A percentile compares a stretch with the other conserved stretches of the same genome.
phyloP scores from a whole-genome alignment of 164 flowering plant species.

The Aristolochia californica region DNA sequence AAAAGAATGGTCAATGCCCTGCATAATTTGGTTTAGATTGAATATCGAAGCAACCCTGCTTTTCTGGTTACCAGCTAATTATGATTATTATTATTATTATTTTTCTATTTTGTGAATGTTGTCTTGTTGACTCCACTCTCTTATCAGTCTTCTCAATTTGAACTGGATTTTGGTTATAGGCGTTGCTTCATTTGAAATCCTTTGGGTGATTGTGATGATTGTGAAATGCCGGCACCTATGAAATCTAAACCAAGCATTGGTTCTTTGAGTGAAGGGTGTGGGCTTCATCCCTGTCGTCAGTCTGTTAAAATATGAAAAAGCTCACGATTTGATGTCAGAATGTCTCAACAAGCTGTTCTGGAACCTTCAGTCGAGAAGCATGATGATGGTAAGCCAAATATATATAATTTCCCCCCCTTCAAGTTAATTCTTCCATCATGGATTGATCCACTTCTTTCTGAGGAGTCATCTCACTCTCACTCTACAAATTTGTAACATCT shows the following conservation, averaged over 20 bases:
- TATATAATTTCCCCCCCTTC: not conserved
- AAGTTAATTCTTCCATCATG: not conserved
- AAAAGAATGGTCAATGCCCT: too few species aligned
- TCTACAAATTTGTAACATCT: not conserved
- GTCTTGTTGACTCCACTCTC: too few species aligned
- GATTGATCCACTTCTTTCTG: not conserved
- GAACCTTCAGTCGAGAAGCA: slow-evolving; percentile 4
- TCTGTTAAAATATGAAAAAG: slow-evolving; percentile 26
- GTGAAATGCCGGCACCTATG: slow-evolving; percentile 24
- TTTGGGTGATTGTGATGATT: not conserved
- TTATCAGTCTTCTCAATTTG: too few species aligned
- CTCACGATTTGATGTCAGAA: slow-evolving; percentile 15
- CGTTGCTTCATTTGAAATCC: too few species aligned
- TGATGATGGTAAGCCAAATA: slow-evolving; percentile 14
- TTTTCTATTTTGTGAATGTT: too few species aligned
- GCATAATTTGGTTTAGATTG: too few species aligned
- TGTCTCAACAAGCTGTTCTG: slow-evolving; percentile 15
- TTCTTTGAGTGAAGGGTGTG: slow-evolving; percentile 15
- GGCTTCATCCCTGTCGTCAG: slow-evolving; percentile 16
- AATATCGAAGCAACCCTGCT: too few species aligned
- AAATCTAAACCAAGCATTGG: slow-evolving; percentile 16
- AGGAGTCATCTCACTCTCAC: not conserved
- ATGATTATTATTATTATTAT: too few species aligned
- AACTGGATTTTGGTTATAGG: too few species aligned
- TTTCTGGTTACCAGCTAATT: too few species aligned